Evolutionary conservation across 2,329 filamentous ascomycete species (phyloP), one percentile per base, ranked within the genome.

Genomic region (Bipolaris bicolor): DNA sequence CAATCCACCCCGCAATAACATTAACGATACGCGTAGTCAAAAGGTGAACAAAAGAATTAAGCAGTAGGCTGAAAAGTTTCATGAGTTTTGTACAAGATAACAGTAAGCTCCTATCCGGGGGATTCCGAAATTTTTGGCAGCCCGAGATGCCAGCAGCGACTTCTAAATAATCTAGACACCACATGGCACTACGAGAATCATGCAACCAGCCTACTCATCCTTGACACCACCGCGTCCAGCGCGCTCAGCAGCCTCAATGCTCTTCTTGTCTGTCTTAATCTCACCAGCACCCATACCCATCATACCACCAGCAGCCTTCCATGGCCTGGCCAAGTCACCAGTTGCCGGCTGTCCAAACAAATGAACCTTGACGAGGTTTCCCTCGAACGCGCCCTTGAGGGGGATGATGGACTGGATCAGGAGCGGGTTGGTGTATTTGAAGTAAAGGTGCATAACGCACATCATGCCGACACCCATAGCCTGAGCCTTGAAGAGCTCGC

Each of bases 341-440:
- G 83, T 86, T 39, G 95, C 94, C 37, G 94, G 87, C 79, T 95
- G 83, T 72, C 93, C 93, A 64, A 93, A 90, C 64, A 99, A 68
- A 81, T 98, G 90, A 74, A 99, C 94, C 87, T 98, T 97, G 84
- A 95, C 86, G 71, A 97, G 83, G 84, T 97, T 98, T 81, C 89
- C 86, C 84, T 99, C 95, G 79, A 99, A 86, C 44, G 92, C 94
- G 76, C 90, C 86, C 89, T 99, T 99, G 79, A 98, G 84, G 33
- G 95, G 95, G 76, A 99, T 95, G 82, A 99, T 97, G 78, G 90
- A 96, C 87, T 99, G 95, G 82, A 99, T 97, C 73, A 97, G 84
- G 49, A 99, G 90, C 40, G 95, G 95, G 88, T 98, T 99, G 82
- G 93, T 98, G 89, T 98, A 99, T 80, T 97, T 93, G 85, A 99